Percentiles rank a stretch among this genome's conserved stretches.
Conservation (phyloP, 1,284 basidiomycete species). For the Pterulicium gracile region DNA sequence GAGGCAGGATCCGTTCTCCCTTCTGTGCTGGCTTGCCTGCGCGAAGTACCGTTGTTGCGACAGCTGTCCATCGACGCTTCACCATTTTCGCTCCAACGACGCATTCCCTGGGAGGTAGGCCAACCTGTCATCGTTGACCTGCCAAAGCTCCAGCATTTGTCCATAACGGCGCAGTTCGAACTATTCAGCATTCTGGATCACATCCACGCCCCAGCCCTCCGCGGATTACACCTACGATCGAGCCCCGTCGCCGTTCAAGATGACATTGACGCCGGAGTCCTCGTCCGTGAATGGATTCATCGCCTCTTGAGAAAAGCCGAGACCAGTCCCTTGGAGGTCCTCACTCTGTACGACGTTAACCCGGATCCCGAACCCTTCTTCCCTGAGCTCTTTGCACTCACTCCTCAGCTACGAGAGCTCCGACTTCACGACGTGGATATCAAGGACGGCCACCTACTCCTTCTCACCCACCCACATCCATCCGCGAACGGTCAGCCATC, state of each 20-base stretch:
- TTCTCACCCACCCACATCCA: constrained; percentile 20
- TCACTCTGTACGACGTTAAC: constrained; percentile 50
- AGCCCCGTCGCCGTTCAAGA: constrained; percentile 19
- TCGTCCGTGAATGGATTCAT: constrained; percentile 27
- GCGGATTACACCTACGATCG: constrained; percentile 31
- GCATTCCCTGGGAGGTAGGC: neutral
- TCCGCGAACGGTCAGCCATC: constrained; percentile 26
- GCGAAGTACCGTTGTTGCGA: constrained; percentile 28
- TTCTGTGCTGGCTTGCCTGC: constrained; percentile 31
- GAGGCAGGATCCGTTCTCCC: too few relatives aligned
- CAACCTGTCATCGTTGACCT: constrained; percentile 19
- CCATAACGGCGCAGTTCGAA: constrained; percentile 29
- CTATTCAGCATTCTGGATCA: constrained; percentile 32
- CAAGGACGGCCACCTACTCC: constrained; percentile 32
- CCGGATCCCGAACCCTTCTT: constrained; percentile 31
- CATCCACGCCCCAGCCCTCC: constrained; percentile 32
- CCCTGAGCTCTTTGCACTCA: constrained; percentile 23
- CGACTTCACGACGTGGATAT: constrained; percentile 53
- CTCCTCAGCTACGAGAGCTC: constrained; percentile 34
- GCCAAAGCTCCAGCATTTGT: constrained; percentile 26
- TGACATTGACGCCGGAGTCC: constrained; percentile 32
- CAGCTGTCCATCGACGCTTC: constrained; percentile 30
- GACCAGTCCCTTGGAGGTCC: constrained; percentile 29
- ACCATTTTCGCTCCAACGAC: too few relatives aligned
- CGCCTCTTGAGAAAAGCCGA: constrained; percentile 27